A percentile compares a stretch with the other conserved stretches of the same genome.
Conservation (phyloP, 169 alveolate genomes). For the Cryptosporidium sp. region DNA sequence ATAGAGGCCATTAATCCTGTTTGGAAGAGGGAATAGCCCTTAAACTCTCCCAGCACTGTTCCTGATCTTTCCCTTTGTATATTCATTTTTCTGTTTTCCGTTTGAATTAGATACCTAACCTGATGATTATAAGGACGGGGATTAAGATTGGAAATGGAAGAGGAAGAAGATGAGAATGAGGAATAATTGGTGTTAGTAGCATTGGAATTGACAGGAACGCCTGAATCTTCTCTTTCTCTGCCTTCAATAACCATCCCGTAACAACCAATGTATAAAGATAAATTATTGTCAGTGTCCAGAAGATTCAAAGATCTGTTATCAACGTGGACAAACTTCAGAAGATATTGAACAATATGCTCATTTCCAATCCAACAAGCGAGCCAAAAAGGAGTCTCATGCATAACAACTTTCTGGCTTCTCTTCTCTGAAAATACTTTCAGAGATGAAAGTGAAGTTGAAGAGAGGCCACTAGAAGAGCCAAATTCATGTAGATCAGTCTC, state of each 20-base stretch:
- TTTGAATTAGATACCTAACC: neutral
- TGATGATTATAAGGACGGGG: neutral
- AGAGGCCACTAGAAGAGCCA: neutral
- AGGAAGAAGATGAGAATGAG: neutral
- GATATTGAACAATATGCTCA: constrained; percentile 77
- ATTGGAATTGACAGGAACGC: no score
- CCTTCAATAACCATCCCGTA: neutral
- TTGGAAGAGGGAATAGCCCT: constrained; percentile 80
- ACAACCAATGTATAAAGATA: constrained; percentile 47
- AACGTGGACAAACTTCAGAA: constrained; percentile 15
- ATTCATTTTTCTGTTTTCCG: neutral
- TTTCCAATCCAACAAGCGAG: constrained; percentile 83
- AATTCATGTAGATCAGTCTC: neutral
- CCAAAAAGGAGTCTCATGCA: constrained; percentile 82
- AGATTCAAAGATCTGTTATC: constrained; percentile 26
- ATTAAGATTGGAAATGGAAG: no score
- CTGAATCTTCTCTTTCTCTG: neutral
- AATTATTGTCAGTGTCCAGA: neutral
- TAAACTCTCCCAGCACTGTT: constrained; percentile 39
- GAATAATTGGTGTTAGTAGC: neutral
- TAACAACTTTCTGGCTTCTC: constrained; percentile 13
- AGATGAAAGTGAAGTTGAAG: neutral
- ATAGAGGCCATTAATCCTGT: constrained; percentile 87
- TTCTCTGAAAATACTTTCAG: constrained; percentile 24
- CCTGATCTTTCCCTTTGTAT: constrained; percentile 79